Percentiles rank a stretch among this genome's conserved stretches.
Evolutionary conservation across 164 flowering plant genomes (phyloP).

Genomic region (Stephania cephalantha): DNA sequence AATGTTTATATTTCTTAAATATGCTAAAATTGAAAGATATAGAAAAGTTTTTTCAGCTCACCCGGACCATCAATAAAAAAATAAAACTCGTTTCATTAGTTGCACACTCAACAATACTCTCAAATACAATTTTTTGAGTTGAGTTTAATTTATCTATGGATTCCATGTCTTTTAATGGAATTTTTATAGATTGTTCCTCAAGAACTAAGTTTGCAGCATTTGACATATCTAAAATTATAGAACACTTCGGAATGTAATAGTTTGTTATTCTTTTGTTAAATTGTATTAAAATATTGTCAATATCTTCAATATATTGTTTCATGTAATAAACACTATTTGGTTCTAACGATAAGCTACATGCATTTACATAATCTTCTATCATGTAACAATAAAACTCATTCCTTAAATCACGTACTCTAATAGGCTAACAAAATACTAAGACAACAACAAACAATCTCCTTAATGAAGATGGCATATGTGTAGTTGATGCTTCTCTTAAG

Average conservation of each 20-base stretch:
- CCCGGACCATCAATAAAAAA: slow-evolving; percentile 5
- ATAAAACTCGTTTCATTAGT: not conserved
- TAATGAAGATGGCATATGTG: not conserved
- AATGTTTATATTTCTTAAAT: not conserved
- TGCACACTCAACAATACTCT: not conserved
- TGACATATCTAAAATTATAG: too few species aligned
- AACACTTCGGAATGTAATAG: too few species aligned
- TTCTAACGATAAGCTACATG: not conserved
- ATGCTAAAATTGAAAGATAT: slow-evolving; percentile 5
- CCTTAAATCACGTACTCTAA: not conserved
- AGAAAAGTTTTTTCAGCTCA: slow-evolving; percentile 12
- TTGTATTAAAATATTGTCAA: too few species aligned
- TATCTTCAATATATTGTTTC: too few species aligned
- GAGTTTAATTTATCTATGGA: not conserved
- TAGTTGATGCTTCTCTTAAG: not conserved
- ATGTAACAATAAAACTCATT: not conserved
- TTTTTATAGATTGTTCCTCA: not conserved
- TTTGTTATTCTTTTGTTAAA: too few species aligned
- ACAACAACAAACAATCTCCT: not conserved
- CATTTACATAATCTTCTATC: not conserved
- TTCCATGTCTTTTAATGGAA: not conserved
- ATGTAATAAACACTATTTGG: too few species aligned
- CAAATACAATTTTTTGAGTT: not conserved
- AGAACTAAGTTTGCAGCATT: not conserved
- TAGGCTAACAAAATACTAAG: not conserved